Percentiles rank a stretch among this genome's conserved stretches.
Conservation (phyloP, 2,329 filamentous ascomycete species). For the Botrytis byssoidea region DNA sequence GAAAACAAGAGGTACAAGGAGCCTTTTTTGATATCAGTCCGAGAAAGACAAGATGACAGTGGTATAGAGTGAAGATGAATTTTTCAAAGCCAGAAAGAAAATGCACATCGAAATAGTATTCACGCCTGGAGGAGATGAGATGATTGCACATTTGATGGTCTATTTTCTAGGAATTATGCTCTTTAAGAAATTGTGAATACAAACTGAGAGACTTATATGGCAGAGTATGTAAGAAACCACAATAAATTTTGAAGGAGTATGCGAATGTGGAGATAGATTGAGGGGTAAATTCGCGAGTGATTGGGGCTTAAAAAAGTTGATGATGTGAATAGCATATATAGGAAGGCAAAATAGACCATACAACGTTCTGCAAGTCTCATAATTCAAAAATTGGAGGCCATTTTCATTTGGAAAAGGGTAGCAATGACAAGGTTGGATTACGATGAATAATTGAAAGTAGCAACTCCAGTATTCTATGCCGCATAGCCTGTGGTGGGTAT, state of each 20-base stretch:
- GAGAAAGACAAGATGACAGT: fast-evolving
- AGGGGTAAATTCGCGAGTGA: neutral
- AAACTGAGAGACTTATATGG: fast-evolving
- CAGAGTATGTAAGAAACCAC: neutral
- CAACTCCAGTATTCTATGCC: neutral
- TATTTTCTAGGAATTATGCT: neutral
- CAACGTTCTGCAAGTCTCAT: fast-evolving
- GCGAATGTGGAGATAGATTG: neutral
- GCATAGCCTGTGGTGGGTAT: neutral
- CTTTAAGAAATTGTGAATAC: neutral
- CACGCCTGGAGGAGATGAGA: neutral
- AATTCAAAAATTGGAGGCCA: neutral
- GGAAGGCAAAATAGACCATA: neutral
- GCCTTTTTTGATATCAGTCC: neutral
- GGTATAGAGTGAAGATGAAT: neutral
- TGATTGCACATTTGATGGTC: neutral
- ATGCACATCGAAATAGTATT: neutral
- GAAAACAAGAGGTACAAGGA: neutral
- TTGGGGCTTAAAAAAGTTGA: neutral
- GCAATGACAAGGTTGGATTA: neutral
- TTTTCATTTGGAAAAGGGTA: neutral
- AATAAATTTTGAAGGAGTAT: fast-evolving
- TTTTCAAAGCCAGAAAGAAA: neutral
- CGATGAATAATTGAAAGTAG: neutral
- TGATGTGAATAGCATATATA: neutral